Evolutionary conservation across 805 yeast species (phyloP), one percentile per base, ranked within the genome.

Genomic region (Saturnispora dispora): DNA sequence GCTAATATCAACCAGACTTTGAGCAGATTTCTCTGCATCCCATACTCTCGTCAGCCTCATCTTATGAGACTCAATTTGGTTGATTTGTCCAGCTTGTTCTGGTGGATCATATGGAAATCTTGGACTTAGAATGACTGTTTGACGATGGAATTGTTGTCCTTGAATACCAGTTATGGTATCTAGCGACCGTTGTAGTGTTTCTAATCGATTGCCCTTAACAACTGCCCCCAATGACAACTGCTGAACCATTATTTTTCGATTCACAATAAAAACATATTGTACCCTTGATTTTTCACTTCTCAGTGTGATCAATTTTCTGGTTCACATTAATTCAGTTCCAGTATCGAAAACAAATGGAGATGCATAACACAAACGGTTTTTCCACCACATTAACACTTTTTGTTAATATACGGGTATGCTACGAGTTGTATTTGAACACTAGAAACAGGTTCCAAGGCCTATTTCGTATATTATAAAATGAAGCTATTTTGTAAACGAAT

Each of bases 1-100:
- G 47, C 13, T 42, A 46, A n/a, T 52, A 50, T 33, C 54, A 18
- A 40, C 55, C 4, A 35, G 28, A 23, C 41, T 41, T 11, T 40
- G 32, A 17, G 27, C 9, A 7, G 43, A 37, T 8, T 35, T 44
- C 11, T 50, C 52, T 5, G 4, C 35, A 20, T 64, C 62, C 81
- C 83, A 78, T 4, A 71, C 63, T 5, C 80, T 70, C 17, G 68
- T 68, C 67, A 79, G 71, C 59, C 74, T 69, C 68, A 78, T 73
- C 57, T 68, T 69, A 60, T 77, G 76, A 53, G 77, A 79, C 59
- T 79, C 83, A 17, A 76, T 75, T 59, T 79, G 83, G 56, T 74
- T 75, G 52, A 77, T 72, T 59, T 78, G 78, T 2, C 82, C 82
- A 0, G 81, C 77, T 56, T 71, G 75, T 47, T 71, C 69, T 56